Base-by-base conservation (phyloP, 495 filamentous ascomycete genomes). In the Aspergillus leporis region DNA sequence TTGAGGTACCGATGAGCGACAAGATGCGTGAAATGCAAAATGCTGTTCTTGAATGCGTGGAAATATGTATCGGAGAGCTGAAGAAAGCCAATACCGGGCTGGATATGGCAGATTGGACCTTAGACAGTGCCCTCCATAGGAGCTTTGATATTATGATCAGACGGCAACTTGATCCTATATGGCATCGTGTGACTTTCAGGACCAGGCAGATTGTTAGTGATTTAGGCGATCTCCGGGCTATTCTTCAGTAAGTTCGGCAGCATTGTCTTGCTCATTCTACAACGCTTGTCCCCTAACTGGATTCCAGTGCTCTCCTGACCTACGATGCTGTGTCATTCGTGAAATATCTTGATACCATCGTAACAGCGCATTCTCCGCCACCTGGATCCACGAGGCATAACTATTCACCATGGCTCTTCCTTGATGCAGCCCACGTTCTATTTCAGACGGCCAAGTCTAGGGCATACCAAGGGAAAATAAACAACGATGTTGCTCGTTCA, bases 71-170 rank as follows among this genome's bases (percentile, higher is more conserved):
- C 62, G 82, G 86, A 28, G 95, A 98, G 68, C 78, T 98, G 16
- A 93, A 91, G 68, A 97, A 96, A 69, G 79, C 85, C 9, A 97
- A 97, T 66, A 81, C 87, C 0, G 92, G 92, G 0, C 75, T 98
- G 6, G 95, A 98, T 61, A 90, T 98, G 89, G 93, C 93, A 58
- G 92, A 97, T 62, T 98, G 94, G 94, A 98, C 91, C 55, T 77
- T 97, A 19, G 95, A 98, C 69, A 97, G 91, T 70, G 95, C 94
- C 22, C 74, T 98, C 55, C 90, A 97, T 60, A 90, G 87, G 69
- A 93, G 88, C 62, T 98, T 98, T 69, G 95, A 98, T 71, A 79
- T 90, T 34, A 85, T 93, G 58, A 85, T 98, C 50, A 78, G 92
- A 51, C 85, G 93, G 65, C 94, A 98, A 71, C 76, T 98, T 14